Conservation (phyloP, 768 basidiomycete genomes). For the Gautieria morchelliformis region DNA sequence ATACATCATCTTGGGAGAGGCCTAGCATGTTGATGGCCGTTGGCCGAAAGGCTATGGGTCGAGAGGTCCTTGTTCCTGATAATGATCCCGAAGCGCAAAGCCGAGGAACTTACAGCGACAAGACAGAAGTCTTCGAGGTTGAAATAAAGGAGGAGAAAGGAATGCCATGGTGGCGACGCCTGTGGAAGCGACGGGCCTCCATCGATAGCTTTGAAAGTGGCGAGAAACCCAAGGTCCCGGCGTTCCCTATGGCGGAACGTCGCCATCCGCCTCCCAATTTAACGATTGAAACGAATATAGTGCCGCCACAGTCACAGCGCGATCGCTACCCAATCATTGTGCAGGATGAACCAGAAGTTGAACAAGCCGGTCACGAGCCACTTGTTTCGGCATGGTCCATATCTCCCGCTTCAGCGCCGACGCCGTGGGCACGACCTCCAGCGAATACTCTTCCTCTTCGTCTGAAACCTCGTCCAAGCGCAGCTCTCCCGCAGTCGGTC, state of each 20-base stretch:
- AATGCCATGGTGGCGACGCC: constrained; percentile 5
- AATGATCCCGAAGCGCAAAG: constrained; percentile 6
- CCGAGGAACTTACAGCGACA: background rate
- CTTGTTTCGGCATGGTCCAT: background rate
- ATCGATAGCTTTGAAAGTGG: constrained; percentile 5
- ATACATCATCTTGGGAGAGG: constrained; percentile 13
- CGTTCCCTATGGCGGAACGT: background rate
- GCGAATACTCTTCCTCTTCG: background rate
- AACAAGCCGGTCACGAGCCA: background rate
- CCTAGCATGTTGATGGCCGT: constrained; percentile 29
- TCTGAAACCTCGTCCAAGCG: background rate
- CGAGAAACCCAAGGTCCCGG: background rate
- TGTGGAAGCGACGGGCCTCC: constrained; percentile 1
- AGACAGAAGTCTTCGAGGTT: constrained; percentile 5
- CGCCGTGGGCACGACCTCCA: background rate
- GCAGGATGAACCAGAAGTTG: background rate
- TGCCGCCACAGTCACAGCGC: background rate
- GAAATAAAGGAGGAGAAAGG: constrained; percentile 4
- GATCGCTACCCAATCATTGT: background rate
- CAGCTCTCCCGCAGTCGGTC: background rate
- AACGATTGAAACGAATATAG: constrained; percentile 7
- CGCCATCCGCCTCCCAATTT: background rate
- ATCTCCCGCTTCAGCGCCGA: background rate
- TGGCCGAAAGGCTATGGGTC: constrained; percentile 30
- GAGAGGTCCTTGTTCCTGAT: constrained; percentile 17